A percentile compares a stretch with the other conserved stretches of the same genome.
Evolutionary conservation across 495 filamentous ascomycete genomes (phyloP).

Genomic region (Tuber microsphaerosporum): DNA sequence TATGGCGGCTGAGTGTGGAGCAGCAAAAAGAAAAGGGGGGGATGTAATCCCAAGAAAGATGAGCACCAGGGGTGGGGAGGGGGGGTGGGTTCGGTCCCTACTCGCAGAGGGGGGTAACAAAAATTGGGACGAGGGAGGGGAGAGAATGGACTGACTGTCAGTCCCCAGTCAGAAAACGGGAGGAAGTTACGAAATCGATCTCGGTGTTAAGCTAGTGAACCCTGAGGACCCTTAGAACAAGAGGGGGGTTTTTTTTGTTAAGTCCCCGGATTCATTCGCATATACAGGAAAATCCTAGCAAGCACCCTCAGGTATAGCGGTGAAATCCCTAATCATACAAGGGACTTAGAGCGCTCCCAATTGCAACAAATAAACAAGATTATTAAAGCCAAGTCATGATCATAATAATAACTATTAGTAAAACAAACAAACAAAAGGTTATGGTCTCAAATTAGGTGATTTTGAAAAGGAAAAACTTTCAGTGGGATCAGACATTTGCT

Average conservation of each 20-base stretch:
- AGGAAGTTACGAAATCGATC: conserved; percentile 1
- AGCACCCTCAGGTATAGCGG: no score
- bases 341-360: no score
- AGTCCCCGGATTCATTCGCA: no score
- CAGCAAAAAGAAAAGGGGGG: background rate
- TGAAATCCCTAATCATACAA: no score
- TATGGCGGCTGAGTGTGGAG: background rate
- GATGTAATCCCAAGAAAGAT: background rate
- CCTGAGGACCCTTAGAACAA: background rate
- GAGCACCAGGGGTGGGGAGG: background rate
- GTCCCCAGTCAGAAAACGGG: background rate
- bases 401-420: no score
- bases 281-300: no score
- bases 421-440: no score
- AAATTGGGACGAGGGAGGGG: background rate
- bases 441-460: no score
- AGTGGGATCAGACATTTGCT: no score
- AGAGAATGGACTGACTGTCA: background rate
- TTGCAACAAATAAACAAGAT: no score
- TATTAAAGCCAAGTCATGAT: no score
- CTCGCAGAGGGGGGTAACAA: background rate
- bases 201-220: background rate
- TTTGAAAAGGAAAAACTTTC: no score
- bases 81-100: background rate
- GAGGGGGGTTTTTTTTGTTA: background rate